Percentiles rank a stretch among this genome's conserved stretches.
Conservation (phyloP, 2,329 filamentous ascomycete genomes). For the Onygenales sp. region DNA sequence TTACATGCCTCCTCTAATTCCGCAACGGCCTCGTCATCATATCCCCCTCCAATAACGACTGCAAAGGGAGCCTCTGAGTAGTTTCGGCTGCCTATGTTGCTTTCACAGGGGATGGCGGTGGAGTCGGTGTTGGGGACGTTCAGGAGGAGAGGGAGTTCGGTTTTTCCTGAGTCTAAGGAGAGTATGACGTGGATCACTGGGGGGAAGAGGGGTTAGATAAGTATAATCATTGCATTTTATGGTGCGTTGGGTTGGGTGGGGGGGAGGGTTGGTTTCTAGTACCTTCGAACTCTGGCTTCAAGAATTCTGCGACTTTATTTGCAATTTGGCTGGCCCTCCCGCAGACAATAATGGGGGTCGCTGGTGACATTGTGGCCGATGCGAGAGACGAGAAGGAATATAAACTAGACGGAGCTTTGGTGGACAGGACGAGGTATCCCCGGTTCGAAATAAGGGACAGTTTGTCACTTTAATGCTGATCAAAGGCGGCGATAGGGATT, state of each 20-base stretch:
- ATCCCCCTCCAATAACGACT: neutral
- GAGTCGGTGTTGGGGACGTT: neutral
- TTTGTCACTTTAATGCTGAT: too few species aligned
- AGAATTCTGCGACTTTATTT: neutral
- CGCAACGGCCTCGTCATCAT: neutral
- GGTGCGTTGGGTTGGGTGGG: too few species aligned
- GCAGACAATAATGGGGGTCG: neutral
- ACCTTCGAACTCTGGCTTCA: neutral
- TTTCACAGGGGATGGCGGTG: neutral
- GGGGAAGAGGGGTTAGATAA: too few species aligned
- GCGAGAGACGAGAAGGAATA: neutral
- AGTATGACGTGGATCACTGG: neutral
- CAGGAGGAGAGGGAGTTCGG: neutral
- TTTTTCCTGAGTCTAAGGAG: neutral
- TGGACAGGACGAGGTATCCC: too few species aligned
- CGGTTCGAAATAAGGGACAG: too few species aligned
- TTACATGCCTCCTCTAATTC: neutral
- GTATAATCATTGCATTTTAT: too few species aligned
- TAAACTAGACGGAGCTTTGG: neutral
- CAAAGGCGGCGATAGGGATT: too few species aligned
- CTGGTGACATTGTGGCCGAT: neutral
- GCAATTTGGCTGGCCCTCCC: neutral
- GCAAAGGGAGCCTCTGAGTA: neutral
- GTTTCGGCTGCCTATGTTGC: neutral
- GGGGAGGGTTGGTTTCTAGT: neutral